Evolutionary conservation across 306 rosid species (phyloP).

Genomic region (Casuarina cunninghamiana): DNA sequence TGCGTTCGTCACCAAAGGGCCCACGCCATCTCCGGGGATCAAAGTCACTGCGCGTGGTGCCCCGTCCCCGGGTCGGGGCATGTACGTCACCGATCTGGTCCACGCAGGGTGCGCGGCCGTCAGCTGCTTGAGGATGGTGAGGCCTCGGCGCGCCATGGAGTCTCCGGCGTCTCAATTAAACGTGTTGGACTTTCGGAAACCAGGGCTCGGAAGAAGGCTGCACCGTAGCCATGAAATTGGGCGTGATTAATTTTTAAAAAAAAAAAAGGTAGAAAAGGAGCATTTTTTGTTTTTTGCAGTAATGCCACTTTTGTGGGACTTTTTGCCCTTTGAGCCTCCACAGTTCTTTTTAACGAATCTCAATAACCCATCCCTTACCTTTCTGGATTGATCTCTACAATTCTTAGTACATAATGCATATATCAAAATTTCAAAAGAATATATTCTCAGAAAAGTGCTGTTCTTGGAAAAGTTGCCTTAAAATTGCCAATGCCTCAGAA

Average conservation of each 20-base stretch:
- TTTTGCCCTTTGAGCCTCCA: not conserved
- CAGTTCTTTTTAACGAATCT: too few relatives aligned
- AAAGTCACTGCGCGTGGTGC: constrained; percentile 69
- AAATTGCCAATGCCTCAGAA: too few relatives aligned
- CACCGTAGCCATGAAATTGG: not conserved
- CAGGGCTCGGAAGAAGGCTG: not conserved
- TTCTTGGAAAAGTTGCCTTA: too few relatives aligned
- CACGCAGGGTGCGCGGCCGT: constrained; percentile 16
- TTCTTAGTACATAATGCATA: too few relatives aligned
- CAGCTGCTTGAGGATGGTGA: constrained; percentile 36
- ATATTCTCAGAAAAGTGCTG: too few relatives aligned
- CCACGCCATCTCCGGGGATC: constrained; percentile 85
- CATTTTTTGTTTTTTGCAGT: not conserved
- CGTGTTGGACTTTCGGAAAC: not conserved
- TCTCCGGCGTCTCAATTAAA: not conserved
- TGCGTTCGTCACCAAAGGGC: constrained; percentile 70
- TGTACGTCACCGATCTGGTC: constrained; percentile 69
- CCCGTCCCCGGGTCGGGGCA: constrained; percentile 89
- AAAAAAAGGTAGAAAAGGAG: not conserved
- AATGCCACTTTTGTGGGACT: not conserved
- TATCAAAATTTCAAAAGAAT: too few relatives aligned
- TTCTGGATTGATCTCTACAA: too few relatives aligned
- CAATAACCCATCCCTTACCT: too few relatives aligned
- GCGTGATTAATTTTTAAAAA: not conserved
- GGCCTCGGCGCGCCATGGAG: constrained; percentile 56